Conservation (phyloP, 2,329 filamentous ascomycete genomes). For the Apiospora rasikravindrae region DNA sequence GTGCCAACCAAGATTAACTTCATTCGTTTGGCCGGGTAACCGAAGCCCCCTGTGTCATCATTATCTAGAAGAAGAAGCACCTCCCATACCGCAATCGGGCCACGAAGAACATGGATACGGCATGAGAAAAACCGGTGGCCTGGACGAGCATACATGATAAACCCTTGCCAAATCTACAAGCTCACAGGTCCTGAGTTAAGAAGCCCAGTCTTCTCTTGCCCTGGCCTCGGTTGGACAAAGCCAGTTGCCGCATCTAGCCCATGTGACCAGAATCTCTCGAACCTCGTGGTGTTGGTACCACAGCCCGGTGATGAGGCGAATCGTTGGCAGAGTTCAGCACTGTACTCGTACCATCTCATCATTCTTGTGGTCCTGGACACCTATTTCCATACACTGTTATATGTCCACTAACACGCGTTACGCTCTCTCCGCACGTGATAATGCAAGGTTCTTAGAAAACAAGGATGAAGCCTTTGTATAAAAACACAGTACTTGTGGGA, state of each 20-base stretch:
- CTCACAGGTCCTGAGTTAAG: too few species aligned
- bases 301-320: too few species aligned
- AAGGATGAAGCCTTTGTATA: neutral
- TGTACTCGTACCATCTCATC: neutral
- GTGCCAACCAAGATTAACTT: too few species aligned
- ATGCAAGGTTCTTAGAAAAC: neutral
- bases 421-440: neutral
- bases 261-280: neutral
- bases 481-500: neutral
- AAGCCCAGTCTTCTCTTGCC: too few species aligned
- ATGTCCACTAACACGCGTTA: neutral
- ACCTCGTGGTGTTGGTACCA: neutral
- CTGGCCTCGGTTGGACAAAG: too few species aligned
- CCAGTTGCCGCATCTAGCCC: too few species aligned
- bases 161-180: too few species aligned
- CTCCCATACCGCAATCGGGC: too few species aligned
- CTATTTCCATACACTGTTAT: neutral
- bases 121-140: neutral
- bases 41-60: too few species aligned
- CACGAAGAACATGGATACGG: neutral
- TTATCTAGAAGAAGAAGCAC: too few species aligned
- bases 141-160: too few species aligned
- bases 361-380: neutral
- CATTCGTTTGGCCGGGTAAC: too few species aligned
- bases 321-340: neutral